These are phyloP conservation scores for Xanthoconium purpureum DNA, from an alignment of 768 basidiomycete species.

Conservation along the genomic window DNA sequence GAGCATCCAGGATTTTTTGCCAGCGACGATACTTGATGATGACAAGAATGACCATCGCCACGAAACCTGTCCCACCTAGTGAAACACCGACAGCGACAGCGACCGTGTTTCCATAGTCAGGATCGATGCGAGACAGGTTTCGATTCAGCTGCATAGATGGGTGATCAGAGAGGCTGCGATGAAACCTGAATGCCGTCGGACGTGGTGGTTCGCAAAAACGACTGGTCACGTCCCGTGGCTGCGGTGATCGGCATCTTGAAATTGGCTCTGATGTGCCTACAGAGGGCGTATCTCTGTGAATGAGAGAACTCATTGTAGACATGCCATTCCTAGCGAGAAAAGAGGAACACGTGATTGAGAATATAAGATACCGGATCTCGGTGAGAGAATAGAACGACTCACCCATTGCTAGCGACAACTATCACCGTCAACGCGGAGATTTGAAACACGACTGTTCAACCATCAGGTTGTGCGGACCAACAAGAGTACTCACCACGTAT, in stretches of 20 bases:
- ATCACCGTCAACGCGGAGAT: background rate
- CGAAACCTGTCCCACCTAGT: constrained; percentile 18
- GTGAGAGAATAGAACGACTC: constrained; percentile 22
- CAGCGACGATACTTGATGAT: constrained; percentile 20
- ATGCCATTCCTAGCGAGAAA: constrained; percentile 36
- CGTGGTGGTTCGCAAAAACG: background rate
- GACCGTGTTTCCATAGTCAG: constrained; percentile 4
- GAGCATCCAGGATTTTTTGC: constrained; percentile 10
- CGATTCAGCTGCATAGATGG: constrained; percentile 5
- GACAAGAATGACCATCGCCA: constrained; percentile 10
- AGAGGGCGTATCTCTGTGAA: constrained; percentile 3
- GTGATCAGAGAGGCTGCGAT: background rate
- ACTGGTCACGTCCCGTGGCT: background rate
- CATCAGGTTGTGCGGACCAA: background rate
- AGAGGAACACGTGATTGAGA: background rate
- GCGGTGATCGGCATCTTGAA: constrained; percentile 11
- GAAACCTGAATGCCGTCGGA: background rate
- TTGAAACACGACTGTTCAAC: background rate
- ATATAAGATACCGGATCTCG: background rate
- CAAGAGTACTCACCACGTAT: constrained; percentile 33
- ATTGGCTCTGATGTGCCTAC: background rate
- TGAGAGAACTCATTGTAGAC: constrained; percentile 17
- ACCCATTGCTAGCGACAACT: constrained; percentile 45
- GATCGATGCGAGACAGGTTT: background rate
- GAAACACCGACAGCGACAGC: constrained; percentile 22